Conservation (phyloP, 495 filamentous ascomycete genomes). For the Podospora fimiseda region DNA sequence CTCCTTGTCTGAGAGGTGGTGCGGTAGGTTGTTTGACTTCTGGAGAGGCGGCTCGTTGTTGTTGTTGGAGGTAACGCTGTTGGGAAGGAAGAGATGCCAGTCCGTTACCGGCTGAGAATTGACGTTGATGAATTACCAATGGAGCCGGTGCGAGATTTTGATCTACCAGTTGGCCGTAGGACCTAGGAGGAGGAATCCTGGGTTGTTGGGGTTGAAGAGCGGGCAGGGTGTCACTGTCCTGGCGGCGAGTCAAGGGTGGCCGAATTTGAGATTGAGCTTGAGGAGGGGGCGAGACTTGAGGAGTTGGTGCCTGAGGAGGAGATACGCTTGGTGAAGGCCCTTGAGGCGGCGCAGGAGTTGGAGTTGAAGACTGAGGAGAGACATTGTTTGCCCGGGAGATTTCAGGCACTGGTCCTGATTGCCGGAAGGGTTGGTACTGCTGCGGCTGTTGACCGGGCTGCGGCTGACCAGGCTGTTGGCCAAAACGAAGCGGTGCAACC, state of each 20-base stretch:
- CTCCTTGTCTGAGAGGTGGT: neutral
- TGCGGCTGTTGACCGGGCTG: neutral
- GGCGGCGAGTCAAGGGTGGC: neutral
- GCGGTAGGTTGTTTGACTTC: neutral
- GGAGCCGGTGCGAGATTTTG: neutral
- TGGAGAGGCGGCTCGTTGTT: slow-evolving; percentile 5
- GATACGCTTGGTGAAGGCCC: slow-evolving; percentile 5
- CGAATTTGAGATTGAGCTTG: neutral
- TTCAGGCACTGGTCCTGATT: neutral
- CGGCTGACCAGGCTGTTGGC: neutral
- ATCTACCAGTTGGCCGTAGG: too few relatives aligned
- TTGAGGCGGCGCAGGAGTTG: slow-evolving; percentile 1
- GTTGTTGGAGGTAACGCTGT: slow-evolving; percentile 3
- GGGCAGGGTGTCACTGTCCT: slow-evolving; percentile 9
- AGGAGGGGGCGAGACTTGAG: too few relatives aligned
- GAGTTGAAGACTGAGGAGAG: slow-evolving; percentile 3
- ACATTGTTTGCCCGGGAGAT: neutral
- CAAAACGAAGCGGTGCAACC: neutral
- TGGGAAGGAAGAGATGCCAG: slow-evolving; percentile 20
- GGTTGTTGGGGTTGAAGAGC: slow-evolving; percentile 11
- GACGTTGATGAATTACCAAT: neutral
- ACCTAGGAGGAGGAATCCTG: neutral
- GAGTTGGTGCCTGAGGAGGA: slow-evolving; percentile 8
- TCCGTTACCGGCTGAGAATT: slow-evolving; percentile 4
- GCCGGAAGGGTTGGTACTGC: neutral